Evolutionary conservation across 2,329 filamentous ascomycete species (phyloP).

Genomic region (Didymella segeticola): DNA sequence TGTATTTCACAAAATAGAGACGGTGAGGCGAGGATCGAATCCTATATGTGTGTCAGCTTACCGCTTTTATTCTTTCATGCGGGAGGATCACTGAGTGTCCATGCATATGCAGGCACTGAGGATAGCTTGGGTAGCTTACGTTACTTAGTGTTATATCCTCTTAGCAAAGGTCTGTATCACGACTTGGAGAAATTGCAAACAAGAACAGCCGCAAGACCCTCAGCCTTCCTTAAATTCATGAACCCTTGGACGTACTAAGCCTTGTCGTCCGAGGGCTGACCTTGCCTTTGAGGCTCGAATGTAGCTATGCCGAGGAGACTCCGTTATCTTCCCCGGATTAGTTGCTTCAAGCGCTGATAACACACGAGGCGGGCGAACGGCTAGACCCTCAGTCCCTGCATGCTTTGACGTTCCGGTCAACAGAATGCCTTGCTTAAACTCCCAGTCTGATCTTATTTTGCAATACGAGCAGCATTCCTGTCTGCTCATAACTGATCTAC

Average conservation of each 20-base stretch:
- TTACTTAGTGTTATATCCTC: background rate
- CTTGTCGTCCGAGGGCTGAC: slow-evolving; percentile 17
- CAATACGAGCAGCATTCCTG: too few relatives aligned
- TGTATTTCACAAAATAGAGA: background rate
- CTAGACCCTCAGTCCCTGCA: slow-evolving; percentile 5
- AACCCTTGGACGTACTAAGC: slow-evolving; percentile 21
- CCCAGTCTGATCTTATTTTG: background rate
- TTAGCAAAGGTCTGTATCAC: background rate
- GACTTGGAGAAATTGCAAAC: background rate
- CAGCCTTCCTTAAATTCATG: background rate
- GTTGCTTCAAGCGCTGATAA: slow-evolving; percentile 33
- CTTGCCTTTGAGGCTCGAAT: slow-evolving; percentile 19
- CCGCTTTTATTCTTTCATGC: slow-evolving; percentile 7
- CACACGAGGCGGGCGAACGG: slow-evolving; percentile 27
- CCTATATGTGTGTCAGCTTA: slow-evolving; percentile 23
- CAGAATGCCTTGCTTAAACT: background rate
- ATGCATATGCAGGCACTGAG: background rate
- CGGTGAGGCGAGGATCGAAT: background rate
- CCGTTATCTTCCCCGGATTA: slow-evolving; percentile 36
- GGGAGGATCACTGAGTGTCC: background rate
- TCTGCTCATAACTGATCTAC: background rate
- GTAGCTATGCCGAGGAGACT: slow-evolving; percentile 18
- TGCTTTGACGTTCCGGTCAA: slow-evolving; percentile 7
- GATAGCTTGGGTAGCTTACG: background rate
- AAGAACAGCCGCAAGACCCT: background rate